phyloP scores from a whole-genome alignment of 164 flowering plant genomes.

The Malania oleifera region DNA sequence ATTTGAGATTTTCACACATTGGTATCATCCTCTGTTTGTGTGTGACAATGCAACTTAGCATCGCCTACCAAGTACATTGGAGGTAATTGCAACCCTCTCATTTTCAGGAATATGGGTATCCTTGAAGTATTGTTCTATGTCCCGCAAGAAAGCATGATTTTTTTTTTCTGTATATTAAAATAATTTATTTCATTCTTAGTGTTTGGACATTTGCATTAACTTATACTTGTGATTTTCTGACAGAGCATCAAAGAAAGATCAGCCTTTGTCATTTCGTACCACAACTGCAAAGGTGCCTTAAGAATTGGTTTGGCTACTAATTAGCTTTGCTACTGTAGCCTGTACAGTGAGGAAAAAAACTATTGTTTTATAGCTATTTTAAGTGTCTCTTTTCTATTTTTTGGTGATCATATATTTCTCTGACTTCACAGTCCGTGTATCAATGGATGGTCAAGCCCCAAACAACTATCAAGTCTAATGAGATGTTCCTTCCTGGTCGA shows the following conservation, averaged over 20 bases:
- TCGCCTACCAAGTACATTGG: no score
- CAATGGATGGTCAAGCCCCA: constrained; percentile 95
- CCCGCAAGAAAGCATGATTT: no score
- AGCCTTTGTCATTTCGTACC: constrained; percentile 75
- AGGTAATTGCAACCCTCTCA: no score
- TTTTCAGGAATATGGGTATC: no score
- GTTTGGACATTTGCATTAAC: constrained; percentile 8
- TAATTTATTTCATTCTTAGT: no score
- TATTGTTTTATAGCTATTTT: constrained; percentile 6
- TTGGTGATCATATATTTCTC: background rate
- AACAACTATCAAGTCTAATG: constrained; percentile 66
- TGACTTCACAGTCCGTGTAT: constrained; percentile 67
- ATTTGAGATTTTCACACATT: no score
- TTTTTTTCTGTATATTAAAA: no score
- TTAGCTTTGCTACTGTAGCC: background rate
- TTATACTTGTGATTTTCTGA: constrained; percentile 6
- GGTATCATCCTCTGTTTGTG: no score
- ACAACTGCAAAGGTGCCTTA: constrained; percentile 72
- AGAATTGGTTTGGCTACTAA: background rate
- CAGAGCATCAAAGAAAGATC: constrained; percentile 77
- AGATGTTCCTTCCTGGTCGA: constrained; percentile 97
- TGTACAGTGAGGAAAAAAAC: background rate
- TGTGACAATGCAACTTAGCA: no score
- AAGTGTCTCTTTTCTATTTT: background rate
- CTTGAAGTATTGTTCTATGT: no score